Evolutionary conservation across 768 basidiomycete genomes (phyloP).

Genomic region (Polyporus arcularius): DNA sequence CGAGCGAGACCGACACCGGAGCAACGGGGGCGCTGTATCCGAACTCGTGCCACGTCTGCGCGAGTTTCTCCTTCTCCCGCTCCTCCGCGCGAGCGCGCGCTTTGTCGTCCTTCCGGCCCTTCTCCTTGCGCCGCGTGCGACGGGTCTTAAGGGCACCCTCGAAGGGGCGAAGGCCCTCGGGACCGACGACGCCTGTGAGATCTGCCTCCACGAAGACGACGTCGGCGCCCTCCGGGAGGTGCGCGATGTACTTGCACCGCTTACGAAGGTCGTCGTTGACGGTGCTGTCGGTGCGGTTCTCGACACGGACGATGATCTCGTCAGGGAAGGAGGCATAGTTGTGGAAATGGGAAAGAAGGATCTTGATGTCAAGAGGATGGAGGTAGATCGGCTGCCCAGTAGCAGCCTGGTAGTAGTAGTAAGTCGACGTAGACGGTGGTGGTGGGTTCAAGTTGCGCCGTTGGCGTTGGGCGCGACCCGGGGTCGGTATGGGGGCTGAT

Average conservation of each 20-base stretch:
- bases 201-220: conserved; percentile 94
- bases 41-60: conserved; percentile 24
- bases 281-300: conserved; percentile 70
- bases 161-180: conserved; percentile 77
- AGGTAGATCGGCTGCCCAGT: conserved; percentile 91
- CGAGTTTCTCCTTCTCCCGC: conserved; percentile 52
- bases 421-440: conserved; percentile 85
- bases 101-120: conserved; percentile 82
- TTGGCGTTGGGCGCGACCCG: conserved; percentile 52
- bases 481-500: conserved; percentile 25
- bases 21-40: conserved; percentile 9
- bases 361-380: conserved; percentile 94
- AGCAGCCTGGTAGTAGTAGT: conserved; percentile 94
- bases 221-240: conserved; percentile 89
- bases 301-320: conserved; percentile 76
- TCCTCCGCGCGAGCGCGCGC: conserved; percentile 81
- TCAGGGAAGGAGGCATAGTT: conserved; percentile 85
- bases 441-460: conserved; percentile 84
- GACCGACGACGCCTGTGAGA: conserved; percentile 74
- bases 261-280: conserved; percentile 94
- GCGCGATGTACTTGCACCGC: conserved; percentile 93
- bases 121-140: conserved; percentile 73
- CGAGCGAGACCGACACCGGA: conserved; percentile 13
- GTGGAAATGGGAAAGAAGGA: conserved; percentile 81
- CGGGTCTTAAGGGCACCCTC: conserved; percentile 81